Evolutionary conservation across 2,329 filamentous ascomycete genomes (phyloP).

Genomic region (Aphanocladium album): DNA sequence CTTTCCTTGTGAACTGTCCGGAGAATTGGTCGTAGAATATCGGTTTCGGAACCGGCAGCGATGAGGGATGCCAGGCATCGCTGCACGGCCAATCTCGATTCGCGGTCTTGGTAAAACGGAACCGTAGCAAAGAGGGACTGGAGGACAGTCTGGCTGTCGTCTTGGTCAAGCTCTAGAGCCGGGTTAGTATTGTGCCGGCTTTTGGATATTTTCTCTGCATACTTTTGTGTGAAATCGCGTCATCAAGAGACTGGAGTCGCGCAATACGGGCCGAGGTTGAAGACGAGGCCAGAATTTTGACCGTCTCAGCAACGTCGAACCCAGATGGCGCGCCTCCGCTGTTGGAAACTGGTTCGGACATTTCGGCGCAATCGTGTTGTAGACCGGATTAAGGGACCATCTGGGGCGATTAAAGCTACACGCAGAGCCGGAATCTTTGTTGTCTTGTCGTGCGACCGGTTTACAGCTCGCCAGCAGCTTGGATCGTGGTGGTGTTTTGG

Average conservation of each 20-base stretch:
- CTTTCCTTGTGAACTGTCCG: constrained; percentile 66
- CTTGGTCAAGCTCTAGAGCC: constrained; percentile 40
- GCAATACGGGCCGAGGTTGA: constrained; percentile 54
- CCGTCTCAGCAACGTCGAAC: constrained; percentile 47
- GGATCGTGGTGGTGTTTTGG: constrained; percentile 10
- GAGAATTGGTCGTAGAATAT: constrained; percentile 60
- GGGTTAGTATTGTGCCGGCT: not conserved
- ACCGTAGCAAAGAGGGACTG: constrained; percentile 81
- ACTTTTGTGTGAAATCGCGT: constrained; percentile 53
- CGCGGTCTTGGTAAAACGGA: constrained; percentile 77
- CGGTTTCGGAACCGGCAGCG: constrained; percentile 46
- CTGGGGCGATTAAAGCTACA: constrained; percentile 9
- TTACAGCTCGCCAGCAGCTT: not conserved
- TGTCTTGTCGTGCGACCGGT: not conserved
- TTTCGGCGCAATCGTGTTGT: constrained; percentile 19
- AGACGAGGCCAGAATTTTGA: constrained; percentile 53
- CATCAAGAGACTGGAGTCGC: constrained; percentile 51
- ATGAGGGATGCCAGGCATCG: constrained; percentile 69
- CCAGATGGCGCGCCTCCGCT: constrained; percentile 36
- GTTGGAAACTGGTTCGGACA: constrained; percentile 36
- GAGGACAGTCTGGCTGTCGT: constrained; percentile 52
- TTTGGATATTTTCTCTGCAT: constrained; percentile 16
- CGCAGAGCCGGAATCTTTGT: not conserved
- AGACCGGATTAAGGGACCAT: not conserved
- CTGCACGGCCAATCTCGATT: constrained; percentile 78